Evolutionary conservation across 192 early-diverging fungal genomes (phyloP).

Genomic region (Pecoramyces ruminantium): DNA sequence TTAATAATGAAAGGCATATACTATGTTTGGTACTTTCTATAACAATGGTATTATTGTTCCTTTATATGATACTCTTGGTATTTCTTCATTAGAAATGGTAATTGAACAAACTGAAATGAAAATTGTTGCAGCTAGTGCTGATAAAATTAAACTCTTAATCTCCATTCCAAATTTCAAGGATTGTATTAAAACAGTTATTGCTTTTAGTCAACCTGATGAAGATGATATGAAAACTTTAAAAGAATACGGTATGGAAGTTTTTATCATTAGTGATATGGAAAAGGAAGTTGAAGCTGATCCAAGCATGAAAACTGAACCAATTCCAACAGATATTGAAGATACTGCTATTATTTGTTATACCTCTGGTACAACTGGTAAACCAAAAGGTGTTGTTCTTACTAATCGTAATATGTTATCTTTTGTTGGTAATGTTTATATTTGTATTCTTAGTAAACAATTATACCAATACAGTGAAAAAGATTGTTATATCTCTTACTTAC

Average conservation of each 20-base stretch:
- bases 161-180: not conserved
- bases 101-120: not conserved
- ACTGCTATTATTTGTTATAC: slow-evolving; percentile 73
- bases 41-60: not conserved
- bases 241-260: not conserved
- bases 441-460: not conserved
- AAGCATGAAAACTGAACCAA: not conserved
- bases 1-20: not conserved
- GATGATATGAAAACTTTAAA: not conserved
- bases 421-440: not conserved
- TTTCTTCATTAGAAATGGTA: not conserved
- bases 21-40: not conserved
- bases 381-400: slow-evolving; percentile 22
- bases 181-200: not conserved
- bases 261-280: not conserved
- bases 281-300: not conserved
- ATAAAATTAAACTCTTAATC: not conserved
- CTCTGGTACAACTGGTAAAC: slow-evolving; percentile 69
- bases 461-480: slow-evolving; percentile 13
- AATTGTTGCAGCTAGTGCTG: not conserved
- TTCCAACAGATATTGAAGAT: slow-evolving; percentile 42
- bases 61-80: not conserved
- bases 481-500: slow-evolving; percentile 66
- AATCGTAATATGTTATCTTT: not conserved
- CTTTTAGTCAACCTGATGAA: not conserved